Conservation (phyloP, 192 early-diverging fungal species). For the Coemansia sp. region DNA sequence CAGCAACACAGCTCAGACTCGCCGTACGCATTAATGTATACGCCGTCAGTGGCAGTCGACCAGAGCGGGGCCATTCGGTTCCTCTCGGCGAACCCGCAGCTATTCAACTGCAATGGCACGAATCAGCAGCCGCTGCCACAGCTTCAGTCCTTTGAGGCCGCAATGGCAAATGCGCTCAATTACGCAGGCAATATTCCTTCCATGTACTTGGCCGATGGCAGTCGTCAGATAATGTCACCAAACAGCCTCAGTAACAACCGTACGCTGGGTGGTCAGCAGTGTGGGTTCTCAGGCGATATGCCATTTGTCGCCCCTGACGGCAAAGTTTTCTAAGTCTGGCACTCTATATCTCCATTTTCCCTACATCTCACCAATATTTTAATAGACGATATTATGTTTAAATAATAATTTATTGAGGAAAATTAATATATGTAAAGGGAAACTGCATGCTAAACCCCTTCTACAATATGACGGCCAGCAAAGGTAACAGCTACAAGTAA, state of each 20-base stretch:
- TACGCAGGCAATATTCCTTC: slow-evolving; percentile 1
- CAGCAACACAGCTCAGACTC: background rate
- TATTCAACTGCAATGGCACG: background rate
- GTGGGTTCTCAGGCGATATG: slow-evolving; percentile 10
- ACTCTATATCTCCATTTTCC: background rate
- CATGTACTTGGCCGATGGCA: slow-evolving; percentile 6
- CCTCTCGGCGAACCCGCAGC: background rate
- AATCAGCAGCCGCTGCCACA: background rate
- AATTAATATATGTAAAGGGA: background rate
- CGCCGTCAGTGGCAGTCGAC: slow-evolving; percentile 5
- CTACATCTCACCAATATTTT: no score
- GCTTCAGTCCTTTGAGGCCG: slow-evolving; percentile 1
- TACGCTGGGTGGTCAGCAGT: slow-evolving; percentile 5
- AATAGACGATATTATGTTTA: background rate
- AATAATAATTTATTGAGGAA: background rate
- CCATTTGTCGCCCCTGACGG: slow-evolving; percentile 4
- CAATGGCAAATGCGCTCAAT: background rate
- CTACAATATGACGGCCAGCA: background rate
- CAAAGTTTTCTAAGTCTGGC: slow-evolving; percentile 19
- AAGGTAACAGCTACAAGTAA: no score
- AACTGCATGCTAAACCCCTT: background rate
- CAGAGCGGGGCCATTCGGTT: background rate
- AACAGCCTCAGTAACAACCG: background rate
- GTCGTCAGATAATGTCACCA: background rate
- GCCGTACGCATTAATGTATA: background rate